Percentiles rank a stretch among this genome's conserved stretches.
Conservation (phyloP, 139 green algal species). For the Picochlorum sp. region DNA sequence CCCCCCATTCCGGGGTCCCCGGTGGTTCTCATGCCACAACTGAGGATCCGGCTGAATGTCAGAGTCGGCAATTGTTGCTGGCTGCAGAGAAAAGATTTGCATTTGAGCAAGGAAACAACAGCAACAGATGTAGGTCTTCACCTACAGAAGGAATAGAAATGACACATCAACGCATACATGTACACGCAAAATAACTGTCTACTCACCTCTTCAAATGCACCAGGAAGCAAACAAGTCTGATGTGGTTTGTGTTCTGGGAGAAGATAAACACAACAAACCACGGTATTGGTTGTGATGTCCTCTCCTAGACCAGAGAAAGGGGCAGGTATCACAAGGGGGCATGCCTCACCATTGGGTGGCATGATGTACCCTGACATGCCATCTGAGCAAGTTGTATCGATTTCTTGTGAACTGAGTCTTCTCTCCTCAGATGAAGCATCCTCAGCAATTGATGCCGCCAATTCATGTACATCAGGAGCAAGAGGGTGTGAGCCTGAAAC, state of each 20-base stretch:
- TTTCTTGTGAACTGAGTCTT: background rate
- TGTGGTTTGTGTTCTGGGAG: conserved; percentile 50
- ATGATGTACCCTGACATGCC: conserved; percentile 63
- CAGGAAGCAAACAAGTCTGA: conserved; percentile 13
- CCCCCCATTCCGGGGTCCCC: background rate
- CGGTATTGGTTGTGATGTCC: conserved; percentile 65
- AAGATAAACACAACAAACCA: conserved; percentile 51
- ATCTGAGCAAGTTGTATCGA: conserved; percentile 23
- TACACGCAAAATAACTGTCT: no score
- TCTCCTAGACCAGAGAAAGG: conserved; percentile 53
- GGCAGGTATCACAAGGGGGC: conserved; percentile 51
- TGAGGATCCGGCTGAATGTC: conserved; percentile 29
- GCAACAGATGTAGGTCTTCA: background rate
- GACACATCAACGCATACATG: background rate
- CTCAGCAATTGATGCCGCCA: conserved; percentile 32
- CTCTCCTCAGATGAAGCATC: background rate
- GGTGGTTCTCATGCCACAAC: conserved; percentile 41
- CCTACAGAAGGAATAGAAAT: conserved; percentile 2
- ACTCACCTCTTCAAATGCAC: conserved; percentile 17
- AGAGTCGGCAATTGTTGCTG: no score
- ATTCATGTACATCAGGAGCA: conserved; percentile 47
- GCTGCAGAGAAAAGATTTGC: no score
- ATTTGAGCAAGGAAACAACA: background rate
- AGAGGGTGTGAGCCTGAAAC: conserved; percentile 61
- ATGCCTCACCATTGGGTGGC: conserved; percentile 53